Conservation (phyloP, 208 protist genomes). For the Perkinsela sp. region DNA sequence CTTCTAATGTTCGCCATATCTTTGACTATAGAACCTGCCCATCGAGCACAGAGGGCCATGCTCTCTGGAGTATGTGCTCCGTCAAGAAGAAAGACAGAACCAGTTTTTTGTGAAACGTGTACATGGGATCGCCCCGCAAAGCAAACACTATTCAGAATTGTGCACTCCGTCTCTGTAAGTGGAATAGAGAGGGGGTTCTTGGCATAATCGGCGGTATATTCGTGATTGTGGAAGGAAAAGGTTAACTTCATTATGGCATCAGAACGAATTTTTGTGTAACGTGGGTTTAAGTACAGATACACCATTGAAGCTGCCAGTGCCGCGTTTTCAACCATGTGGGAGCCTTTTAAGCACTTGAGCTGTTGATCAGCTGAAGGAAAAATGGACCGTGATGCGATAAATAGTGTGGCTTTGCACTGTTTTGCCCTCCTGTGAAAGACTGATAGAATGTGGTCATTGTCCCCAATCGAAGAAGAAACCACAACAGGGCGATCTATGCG, state of each 20-base stretch:
- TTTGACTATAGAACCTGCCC: constrained; percentile 4
- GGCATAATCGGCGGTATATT: constrained; percentile 14
- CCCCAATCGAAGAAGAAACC: constrained; percentile 25
- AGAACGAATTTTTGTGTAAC: constrained; percentile 20
- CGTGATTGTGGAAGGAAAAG: constrained; percentile 32
- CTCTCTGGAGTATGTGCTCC: constrained; percentile 62
- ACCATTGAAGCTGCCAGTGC: neutral
- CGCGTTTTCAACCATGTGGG: neutral
- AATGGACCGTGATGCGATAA: constrained; percentile 10
- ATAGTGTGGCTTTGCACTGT: neutral
- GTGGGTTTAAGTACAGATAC: neutral
- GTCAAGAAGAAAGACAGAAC: constrained; percentile 35
- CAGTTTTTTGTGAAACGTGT: constrained; percentile 8
- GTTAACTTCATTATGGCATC: constrained; percentile 34
- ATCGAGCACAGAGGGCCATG: constrained; percentile 16
- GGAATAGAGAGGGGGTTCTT: no score
- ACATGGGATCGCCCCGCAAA: constrained; percentile 43
- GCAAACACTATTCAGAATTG: no score
- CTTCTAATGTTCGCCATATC: neutral
- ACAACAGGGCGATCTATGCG: constrained; percentile 30
- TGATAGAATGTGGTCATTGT: constrained; percentile 19
- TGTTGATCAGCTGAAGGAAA: constrained; percentile 33
- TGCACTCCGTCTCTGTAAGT: no score
- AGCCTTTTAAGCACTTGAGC: neutral
- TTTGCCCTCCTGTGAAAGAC: constrained; percentile 18